Evolutionary conservation across 352 stramenopile genomes (phyloP), one percentile per base, ranked within the genome.

Genomic region (Globisporangium sylvaticum): DNA sequence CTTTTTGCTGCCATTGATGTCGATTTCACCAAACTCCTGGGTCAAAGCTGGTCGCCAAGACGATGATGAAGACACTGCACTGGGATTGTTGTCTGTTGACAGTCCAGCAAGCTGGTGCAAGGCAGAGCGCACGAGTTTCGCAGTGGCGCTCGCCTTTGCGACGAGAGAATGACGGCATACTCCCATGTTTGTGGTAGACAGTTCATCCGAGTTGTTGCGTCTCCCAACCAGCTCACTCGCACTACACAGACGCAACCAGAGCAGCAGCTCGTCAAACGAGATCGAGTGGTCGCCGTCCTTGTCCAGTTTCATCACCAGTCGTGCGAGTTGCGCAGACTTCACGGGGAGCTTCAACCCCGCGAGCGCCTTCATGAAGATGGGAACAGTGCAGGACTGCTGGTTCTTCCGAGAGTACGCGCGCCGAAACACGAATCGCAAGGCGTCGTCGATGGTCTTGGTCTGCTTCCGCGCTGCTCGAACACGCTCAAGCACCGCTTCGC

Each of bases 241-340:
- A 44, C 25, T 44, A 4, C 48, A n/a, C 46, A 71, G 67, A 48
- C 82, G 78, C 39, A 94, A 69, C 83, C 83, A 94, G 5, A 71
- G n/a, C 3, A 94, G 60, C 25, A 94, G 62, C 46, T 94, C 86
- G 14, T 90, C 70, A 8, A 94, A 87, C 18, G 83, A 94, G 31
- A 94, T 79, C 27, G 65, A 76, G 8, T 66, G 53, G 57, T 94
- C 79, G 9, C 69, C 66, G 50, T 92, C 69, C 24, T 72, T 74
- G 69, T 94, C 83, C 8, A 94, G 61, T 14, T 73, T 73, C 20
- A 84, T 61, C 31, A 87, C 75, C 0, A 94, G 68, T 1, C 79
- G 81, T 29, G 74, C 84, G 9, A 92, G 44, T 32, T 94, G 79
- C 15, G 70, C 68, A 2, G 73, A 56, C 20, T 75, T 76, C n/a